phyloP scores from a whole-genome alignment of 2,329 filamentous ascomycete genomes.

The Penicillium sclerotigenum region DNA sequence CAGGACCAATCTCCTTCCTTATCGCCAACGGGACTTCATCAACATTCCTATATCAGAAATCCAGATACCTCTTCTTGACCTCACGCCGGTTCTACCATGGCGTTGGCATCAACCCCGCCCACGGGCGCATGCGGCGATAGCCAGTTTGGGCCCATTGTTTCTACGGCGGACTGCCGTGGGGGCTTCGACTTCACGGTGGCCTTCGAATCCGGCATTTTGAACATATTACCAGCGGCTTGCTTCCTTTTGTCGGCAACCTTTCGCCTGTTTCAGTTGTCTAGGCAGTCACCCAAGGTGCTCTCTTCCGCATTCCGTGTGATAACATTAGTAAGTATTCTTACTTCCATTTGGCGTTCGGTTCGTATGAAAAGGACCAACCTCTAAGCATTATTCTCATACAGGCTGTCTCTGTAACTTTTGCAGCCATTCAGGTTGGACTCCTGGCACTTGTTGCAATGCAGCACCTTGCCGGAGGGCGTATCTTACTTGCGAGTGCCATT shows the following conservation, averaged over 20 bases:
- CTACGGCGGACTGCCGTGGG: slow-evolving; percentile 10
- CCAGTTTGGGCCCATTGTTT: slow-evolving; percentile 10
- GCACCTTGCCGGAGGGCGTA: background rate
- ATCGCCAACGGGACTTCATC: background rate
- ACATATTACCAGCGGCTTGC: slow-evolving; percentile 2
- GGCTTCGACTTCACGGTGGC: slow-evolving; percentile 20
- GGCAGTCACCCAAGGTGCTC: slow-evolving; percentile 11
- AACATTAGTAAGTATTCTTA: background rate
- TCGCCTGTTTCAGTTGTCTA: slow-evolving; percentile 14
- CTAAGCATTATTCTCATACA: background rate
- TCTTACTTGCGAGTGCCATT: slow-evolving; percentile 3
- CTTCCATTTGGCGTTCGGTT: background rate
- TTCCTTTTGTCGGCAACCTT: slow-evolving; percentile 10
- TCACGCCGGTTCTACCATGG: background rate
- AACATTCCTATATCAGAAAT: background rate
- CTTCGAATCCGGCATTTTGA: slow-evolving; percentile 16
- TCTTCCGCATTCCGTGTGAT: slow-evolving; percentile 6
- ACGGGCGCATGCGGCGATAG: background rate
- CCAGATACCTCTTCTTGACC: background rate
- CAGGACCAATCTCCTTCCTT: background rate
- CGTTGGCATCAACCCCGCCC: background rate
- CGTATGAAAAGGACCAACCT: background rate
- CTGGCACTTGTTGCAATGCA: slow-evolving; percentile 2
- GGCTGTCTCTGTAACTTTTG: slow-evolving; percentile 1
- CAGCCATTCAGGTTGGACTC: slow-evolving; percentile 1